Evolutionary conservation across 768 basidiomycete species (phyloP).

Genomic region (Russula virescens): DNA sequence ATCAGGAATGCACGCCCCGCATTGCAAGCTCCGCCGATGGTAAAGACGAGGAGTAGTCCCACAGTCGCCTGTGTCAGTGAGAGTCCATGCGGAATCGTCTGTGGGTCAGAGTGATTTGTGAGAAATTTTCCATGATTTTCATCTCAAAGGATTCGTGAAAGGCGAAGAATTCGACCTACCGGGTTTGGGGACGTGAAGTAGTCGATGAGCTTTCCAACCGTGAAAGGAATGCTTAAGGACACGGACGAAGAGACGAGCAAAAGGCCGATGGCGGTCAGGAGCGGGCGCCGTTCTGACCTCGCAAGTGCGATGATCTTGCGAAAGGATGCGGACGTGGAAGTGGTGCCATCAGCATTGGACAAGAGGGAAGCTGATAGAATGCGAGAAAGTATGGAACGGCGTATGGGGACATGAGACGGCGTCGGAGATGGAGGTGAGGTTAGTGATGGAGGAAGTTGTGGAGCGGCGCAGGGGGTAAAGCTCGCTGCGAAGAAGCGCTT

Average conservation of each 20-base stretch:
- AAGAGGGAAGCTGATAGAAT: slow-evolving; percentile 10
- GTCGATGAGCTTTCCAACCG: slow-evolving; percentile 91
- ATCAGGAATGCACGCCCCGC: slow-evolving; percentile 79
- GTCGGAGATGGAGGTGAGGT: background rate
- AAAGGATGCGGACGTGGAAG: slow-evolving; percentile 57
- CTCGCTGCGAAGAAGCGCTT: background rate
- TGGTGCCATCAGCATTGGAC: slow-evolving; percentile 25
- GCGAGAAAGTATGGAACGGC: slow-evolving; percentile 16
- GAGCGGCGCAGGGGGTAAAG: background rate
- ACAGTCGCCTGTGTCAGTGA: slow-evolving; percentile 76
- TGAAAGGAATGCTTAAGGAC: slow-evolving; percentile 88
- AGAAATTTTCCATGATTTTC: background rate
- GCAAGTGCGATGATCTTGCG: slow-evolving; percentile 74
- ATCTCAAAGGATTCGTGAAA: background rate
- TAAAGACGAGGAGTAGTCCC: slow-evolving; percentile 68
- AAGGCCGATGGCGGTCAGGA: slow-evolving; percentile 70
- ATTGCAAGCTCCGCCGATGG: slow-evolving; percentile 82
- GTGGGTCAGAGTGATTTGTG: background rate
- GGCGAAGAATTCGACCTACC: slow-evolving; percentile 39
- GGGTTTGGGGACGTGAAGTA: slow-evolving; percentile 72
- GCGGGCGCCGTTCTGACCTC: slow-evolving; percentile 72
- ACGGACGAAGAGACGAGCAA: slow-evolving; percentile 85
- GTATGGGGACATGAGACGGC: background rate
- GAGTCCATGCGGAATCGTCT: slow-evolving; percentile 66
- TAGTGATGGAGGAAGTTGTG: background rate